Evolutionary conservation across 306 rosid species (phyloP).

Genomic region (Sphenostylis stenocarpa): DNA sequence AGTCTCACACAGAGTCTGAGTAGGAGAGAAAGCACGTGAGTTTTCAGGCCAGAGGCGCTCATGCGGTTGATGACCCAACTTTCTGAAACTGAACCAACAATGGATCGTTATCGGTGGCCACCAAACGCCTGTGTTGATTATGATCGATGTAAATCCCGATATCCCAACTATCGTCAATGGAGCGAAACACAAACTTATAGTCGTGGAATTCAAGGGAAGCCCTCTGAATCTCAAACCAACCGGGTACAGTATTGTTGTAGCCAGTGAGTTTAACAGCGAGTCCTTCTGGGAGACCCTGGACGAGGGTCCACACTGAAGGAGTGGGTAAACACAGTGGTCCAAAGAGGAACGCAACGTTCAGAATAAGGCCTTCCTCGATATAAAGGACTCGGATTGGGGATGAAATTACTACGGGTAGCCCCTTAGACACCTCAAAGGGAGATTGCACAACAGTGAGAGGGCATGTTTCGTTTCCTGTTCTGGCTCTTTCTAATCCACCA

Average conservation of each 20-base stretch:
- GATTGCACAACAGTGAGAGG: neutral
- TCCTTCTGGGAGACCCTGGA: neutral
- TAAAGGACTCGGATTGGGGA: neutral
- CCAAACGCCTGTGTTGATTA: neutral
- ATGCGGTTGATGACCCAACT: neutral
- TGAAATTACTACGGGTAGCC: neutral
- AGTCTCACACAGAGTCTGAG: neutral
- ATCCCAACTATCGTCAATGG: neutral
- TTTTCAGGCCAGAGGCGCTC: neutral
- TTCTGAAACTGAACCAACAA: neutral
- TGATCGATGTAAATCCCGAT: neutral
- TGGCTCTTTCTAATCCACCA: neutral
- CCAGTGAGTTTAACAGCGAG: neutral
- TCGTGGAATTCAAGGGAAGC: neutral
- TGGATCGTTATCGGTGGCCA: neutral
- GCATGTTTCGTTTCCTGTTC: neutral
- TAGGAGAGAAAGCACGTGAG: neutral
- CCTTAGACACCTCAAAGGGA: neutral
- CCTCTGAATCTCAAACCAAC: neutral
- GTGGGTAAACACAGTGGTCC: neutral
- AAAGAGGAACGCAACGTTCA: neutral
- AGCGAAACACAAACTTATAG: neutral
- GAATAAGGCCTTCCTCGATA: neutral
- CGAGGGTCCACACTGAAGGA: neutral
- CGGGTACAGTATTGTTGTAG: neutral